Percentiles rank a stretch among this genome's conserved stretches.
These are phyloP conservation scores for Erodium texanum DNA, from an alignment of 441 rosid genomes.

Conservation along the genomic window DNA sequence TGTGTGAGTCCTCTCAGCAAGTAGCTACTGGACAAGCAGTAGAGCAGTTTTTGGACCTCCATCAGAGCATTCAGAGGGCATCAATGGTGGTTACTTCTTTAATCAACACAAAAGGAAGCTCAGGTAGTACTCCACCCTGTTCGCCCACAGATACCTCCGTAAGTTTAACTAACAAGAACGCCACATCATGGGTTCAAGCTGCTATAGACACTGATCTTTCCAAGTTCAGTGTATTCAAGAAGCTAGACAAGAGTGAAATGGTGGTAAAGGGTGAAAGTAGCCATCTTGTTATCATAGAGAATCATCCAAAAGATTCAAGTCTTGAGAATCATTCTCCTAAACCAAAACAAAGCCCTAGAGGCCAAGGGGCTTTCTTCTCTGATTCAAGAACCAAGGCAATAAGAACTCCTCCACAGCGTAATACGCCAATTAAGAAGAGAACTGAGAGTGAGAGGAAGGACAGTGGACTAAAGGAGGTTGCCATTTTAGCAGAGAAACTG, in stretches of 20 bases:
- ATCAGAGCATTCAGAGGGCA: conserved; percentile 26
- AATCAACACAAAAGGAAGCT: conserved; percentile 10
- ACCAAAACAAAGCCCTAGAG: conserved; percentile 20
- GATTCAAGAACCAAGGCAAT: conserved; percentile 14
- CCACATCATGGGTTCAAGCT: conserved; percentile 39
- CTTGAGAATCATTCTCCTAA: conserved; percentile 19
- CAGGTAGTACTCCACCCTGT: neutral
- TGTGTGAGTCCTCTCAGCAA: conserved; percentile 27
- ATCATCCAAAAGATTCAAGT: conserved; percentile 14
- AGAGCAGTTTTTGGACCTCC: conserved; percentile 33
- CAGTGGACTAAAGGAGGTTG: conserved; percentile 24
- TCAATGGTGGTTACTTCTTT: conserved; percentile 6
- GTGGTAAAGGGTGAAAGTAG: conserved; percentile 12
- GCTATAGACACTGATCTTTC: conserved; percentile 33
- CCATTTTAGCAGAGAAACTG: conserved; percentile 33
- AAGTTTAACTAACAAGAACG: conserved; percentile 23
- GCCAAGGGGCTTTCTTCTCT: conserved; percentile 5
- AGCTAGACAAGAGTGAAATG: conserved; percentile 14
- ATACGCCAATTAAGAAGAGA: conserved; percentile 15
- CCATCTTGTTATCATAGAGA: conserved; percentile 28
- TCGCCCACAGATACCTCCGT: conserved; percentile 5
- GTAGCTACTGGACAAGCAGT: conserved; percentile 27
- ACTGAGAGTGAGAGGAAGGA: conserved; percentile 15
- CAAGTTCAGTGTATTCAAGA: conserved; percentile 31
- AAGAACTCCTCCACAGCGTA: conserved; percentile 11